Conservation (phyloP, 495 filamentous ascomycete species). For the Echria macrotheca region DNA sequence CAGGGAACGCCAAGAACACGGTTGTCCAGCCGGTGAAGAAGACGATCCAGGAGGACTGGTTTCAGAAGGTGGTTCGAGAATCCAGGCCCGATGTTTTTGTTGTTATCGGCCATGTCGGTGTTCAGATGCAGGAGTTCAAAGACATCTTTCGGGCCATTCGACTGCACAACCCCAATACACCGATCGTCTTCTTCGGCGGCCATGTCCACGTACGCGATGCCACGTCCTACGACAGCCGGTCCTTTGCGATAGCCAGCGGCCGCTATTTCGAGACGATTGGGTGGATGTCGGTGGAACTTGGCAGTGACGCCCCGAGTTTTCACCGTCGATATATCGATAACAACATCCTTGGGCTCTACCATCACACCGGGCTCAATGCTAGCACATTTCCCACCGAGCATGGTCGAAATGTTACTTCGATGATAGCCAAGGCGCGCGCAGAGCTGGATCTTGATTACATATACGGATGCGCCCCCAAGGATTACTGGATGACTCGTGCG, state of each 20-base stretch:
- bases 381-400: conserved; percentile 71
- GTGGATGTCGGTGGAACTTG: conserved; percentile 80
- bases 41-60: conserved; percentile 81
- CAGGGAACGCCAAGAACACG: conserved; percentile 81
- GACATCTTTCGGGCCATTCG: conserved; percentile 75
- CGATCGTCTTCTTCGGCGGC: conserved; percentile 91
- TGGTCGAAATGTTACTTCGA: conserved; percentile 65
- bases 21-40: conserved; percentile 71
- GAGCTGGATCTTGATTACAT: conserved; percentile 64
- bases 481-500: conserved; percentile 73
- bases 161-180: conserved; percentile 65
- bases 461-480: conserved; percentile 76
- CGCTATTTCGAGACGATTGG: conserved; percentile 98
- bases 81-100: conserved; percentile 87
- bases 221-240: conserved; percentile 69
- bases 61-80: conserved; percentile 77
- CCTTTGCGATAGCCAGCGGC: conserved; percentile 81
- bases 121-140: conserved; percentile 71
- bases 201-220: conserved; percentile 90
- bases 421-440: conserved; percentile 64
- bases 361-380: conserved; percentile 69
- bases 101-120: conserved; percentile 79
- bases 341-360: conserved; percentile 77
- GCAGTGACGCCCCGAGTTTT: conserved; percentile 48
- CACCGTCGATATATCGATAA: conserved; percentile 88